Evolutionary conservation across 2,329 filamentous ascomycete species (phyloP).

Genomic region (Cytospora piceicola): DNA sequence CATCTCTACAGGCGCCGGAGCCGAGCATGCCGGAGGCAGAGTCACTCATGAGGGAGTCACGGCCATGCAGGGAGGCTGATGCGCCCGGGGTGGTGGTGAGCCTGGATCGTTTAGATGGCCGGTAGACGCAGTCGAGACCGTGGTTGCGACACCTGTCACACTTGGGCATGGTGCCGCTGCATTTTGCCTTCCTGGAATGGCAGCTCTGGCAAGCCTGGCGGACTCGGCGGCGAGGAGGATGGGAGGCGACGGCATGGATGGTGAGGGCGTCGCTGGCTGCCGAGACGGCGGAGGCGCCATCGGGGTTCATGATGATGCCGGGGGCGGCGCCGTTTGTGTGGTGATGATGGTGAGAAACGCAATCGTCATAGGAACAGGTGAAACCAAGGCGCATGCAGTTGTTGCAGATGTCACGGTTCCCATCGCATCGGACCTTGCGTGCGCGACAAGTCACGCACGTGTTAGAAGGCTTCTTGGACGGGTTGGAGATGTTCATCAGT

Average conservation of each 20-base stretch:
- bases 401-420: conserved; percentile 56
- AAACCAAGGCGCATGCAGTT: conserved; percentile 64
- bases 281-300: conserved; percentile 27
- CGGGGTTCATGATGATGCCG: conserved; percentile 28
- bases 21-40: conserved; percentile 31
- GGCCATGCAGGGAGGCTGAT: conserved; percentile 36
- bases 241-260: conserved; percentile 46
- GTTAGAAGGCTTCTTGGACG: conserved; percentile 30
- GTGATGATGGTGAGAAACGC: conserved; percentile 33
- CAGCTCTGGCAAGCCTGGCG: conserved; percentile 62
- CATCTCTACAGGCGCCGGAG: conserved; percentile 39
- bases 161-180: conserved; percentile 59
- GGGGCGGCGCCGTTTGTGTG: conserved; percentile 28
- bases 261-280: conserved; percentile 39
- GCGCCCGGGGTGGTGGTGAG: conserved; percentile 32
- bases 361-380: conserved; percentile 60
- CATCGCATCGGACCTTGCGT: conserved; percentile 62
- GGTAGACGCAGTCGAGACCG: conserved; percentile 60
- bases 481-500: conserved; percentile 29
- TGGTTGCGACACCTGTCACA: conserved; percentile 58
- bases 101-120: conserved; percentile 49
- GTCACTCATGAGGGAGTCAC: conserved; percentile 18
- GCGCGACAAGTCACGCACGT: conserved; percentile 32
- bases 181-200: conserved; percentile 61
- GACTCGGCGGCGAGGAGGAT: conserved; percentile 57